These are phyloP conservation scores for Blastosporella zonata DNA, from an alignment of 1,284 basidiomycete genomes.

Conservation along the genomic window DNA sequence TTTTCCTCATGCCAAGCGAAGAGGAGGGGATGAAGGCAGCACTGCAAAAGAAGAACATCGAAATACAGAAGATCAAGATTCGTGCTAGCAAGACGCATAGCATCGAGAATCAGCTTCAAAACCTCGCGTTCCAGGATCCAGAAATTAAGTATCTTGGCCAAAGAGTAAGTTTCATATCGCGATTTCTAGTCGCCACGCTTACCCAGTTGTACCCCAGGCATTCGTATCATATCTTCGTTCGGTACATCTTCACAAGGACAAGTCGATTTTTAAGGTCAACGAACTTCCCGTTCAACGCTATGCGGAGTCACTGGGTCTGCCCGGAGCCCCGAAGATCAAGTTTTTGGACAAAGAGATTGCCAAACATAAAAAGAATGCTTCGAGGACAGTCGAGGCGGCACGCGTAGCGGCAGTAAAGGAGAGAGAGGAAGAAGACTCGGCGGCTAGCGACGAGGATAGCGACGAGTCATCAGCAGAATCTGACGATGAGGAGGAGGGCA, in stretches of 20 bases:
- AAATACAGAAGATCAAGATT: slow-evolving; percentile 86
- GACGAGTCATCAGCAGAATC: slow-evolving; percentile 19
- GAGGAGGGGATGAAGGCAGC: slow-evolving; percentile 84
- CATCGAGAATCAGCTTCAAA: slow-evolving; percentile 89
- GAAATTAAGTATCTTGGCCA: slow-evolving; percentile 98
- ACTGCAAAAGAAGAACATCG: slow-evolving; percentile 73
- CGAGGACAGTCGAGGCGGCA: slow-evolving; percentile 39
- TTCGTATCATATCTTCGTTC: slow-evolving; percentile 97
- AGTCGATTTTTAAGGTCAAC: slow-evolving; percentile 85
- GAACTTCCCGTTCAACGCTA: slow-evolving; percentile 83
- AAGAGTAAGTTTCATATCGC: slow-evolving; percentile 51
- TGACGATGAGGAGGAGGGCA: slow-evolving; percentile 15
- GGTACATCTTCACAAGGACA: slow-evolving; percentile 92
- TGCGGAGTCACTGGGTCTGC: slow-evolving; percentile 88
- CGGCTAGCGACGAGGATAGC: slow-evolving; percentile 22
- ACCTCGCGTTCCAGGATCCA: slow-evolving; percentile 91
- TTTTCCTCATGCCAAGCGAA: slow-evolving; percentile 88
- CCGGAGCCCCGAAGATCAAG: slow-evolving; percentile 96
- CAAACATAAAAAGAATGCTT: slow-evolving; percentile 74
- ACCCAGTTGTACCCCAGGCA: slow-evolving; percentile 51
- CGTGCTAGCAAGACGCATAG: slow-evolving; percentile 86
- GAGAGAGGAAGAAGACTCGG: slow-evolving; percentile 22
- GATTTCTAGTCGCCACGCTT: slow-evolving; percentile 8
- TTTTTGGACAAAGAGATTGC: slow-evolving; percentile 76
- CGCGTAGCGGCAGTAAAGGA: slow-evolving; percentile 34